Conservation (phyloP, 2,329 filamentous ascomycete species). For the Aspergillus hortae region DNA sequence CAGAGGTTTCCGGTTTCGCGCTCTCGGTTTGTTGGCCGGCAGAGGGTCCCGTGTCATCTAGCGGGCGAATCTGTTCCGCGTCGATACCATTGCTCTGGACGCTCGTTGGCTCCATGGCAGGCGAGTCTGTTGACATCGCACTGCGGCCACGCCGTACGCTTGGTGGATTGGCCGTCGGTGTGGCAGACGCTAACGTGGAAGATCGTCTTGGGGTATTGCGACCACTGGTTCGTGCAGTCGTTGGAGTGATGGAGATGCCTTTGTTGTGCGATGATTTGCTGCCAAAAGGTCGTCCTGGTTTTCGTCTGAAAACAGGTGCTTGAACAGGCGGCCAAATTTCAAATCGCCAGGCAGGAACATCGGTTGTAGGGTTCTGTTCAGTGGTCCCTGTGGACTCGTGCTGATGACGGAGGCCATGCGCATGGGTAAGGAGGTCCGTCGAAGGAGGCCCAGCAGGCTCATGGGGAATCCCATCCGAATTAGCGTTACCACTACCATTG, state of each 20-base stretch:
- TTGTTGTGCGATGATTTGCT: constrained; percentile 25
- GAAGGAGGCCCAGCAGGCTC: constrained; percentile 35
- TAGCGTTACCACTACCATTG: constrained; percentile 14
- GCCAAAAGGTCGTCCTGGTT: constrained; percentile 37
- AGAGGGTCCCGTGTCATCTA: constrained; percentile 5
- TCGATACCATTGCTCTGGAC: constrained; percentile 23
- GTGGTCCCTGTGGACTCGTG: constrained; percentile 12
- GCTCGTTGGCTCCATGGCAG: constrained; percentile 22
- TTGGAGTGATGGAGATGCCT: constrained; percentile 26
- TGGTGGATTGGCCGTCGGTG: constrained; percentile 25
- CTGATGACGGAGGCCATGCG: constrained; percentile 25
- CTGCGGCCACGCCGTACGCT: constrained; percentile 36
- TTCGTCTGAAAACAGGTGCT: constrained; percentile 31
- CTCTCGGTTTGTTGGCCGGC: constrained; percentile 3
- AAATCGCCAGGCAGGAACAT: constrained; percentile 41
- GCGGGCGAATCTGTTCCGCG: constrained; percentile 8
- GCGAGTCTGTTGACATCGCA: constrained; percentile 28
- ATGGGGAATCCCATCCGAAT: constrained; percentile 14
- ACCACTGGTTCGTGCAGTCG: constrained; percentile 30
- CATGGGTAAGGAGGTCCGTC: constrained; percentile 26
- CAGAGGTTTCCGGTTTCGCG: constrained; percentile 2
- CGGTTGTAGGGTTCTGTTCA: constrained; percentile 27
- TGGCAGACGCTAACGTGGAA: constrained; percentile 25
- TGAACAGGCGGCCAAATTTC: constrained; percentile 43
- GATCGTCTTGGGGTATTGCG: constrained; percentile 36